Evolutionary conservation across 2,329 filamentous ascomycete genomes (phyloP), one percentile per base, ranked within the genome.

Genomic region (Sporothrix variecibatus): DNA sequence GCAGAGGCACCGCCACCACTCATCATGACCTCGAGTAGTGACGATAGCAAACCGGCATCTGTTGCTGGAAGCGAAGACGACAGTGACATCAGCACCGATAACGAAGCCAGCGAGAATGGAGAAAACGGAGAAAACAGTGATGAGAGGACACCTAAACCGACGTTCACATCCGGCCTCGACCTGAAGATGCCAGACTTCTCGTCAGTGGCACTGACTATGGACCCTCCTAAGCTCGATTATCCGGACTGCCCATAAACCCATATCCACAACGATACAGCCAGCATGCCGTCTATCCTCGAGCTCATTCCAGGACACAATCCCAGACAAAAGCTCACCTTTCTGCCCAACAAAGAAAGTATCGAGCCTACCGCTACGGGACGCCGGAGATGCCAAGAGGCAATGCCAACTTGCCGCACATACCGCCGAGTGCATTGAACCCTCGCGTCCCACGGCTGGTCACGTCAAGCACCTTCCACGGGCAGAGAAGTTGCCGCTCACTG

Each of bases 401-500:
- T 26, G 80, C 81, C 1, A 82, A 82, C 38, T 78, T 82, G 15
- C 81, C 82, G 1, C 81, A 83, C 51, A 76, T 82, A 3, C 79
- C 83, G 0, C 79, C 82, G 1, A 81, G 79, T 12, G 81, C 80
- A 5, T 77, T 85, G 26, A 83, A 81, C 34, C 81, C 84, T 2
- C 80, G 84, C 12, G 78, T 80, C 1, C 78, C 81, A 77, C 79
- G 38, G 77, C 80, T 40, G 79, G 79, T 51, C 81, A 82, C 31
- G 75, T 79, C 49, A 83, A 82, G 76, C 83, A 81, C 62, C 80
- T 81, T 0, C 82, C 81, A 0, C 80, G 84, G 31, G 81, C 82
- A 4, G 83, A 86, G 76, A 84, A 84, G 76, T 77, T 85, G 17
- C 83, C 85, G 11, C 77, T 87, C 51, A 86, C 86, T 2, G 91